Base-by-base conservation (phyloP, 2,329 filamentous ascomycete genomes). In the Neopestalotiopsis sp. region DNA sequence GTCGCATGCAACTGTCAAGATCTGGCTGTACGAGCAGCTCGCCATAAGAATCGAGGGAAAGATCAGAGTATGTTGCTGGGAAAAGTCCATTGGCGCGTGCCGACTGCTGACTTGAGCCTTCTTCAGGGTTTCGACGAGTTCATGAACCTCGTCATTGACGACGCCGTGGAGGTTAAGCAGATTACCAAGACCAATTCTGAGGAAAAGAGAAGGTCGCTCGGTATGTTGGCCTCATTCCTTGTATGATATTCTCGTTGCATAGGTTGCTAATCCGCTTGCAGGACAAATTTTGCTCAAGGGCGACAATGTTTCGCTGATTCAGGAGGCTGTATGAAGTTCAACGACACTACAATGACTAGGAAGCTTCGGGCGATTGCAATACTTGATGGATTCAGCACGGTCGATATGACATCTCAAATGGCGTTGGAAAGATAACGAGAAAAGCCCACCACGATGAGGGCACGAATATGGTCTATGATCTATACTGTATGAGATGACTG, bases 21-120 rank as follows among this genome's bases (percentile, higher is more conserved):
- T 99, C 78, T 99, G 96, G 96, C 86, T 99, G 57, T 98, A 97
- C 81, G 96, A 99, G 84, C 96, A 99, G 86, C 86, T 98, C 67
- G 91, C 91, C 14, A 95, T 97, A 78, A 89, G 96, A 70, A 98
- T 99, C 78, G 95, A 98, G 84, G 96, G 96, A 71, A 97, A 95
- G 84, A 97, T 99, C 74, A 90, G 96, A 77, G 95, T 97, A 81
- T 72, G 91, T 81, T 30, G 30, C 9, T 57, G n/a, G 24, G 32
- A 45, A 34, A 4, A 30, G 10, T 20, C 40, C 12, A 12, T 20
- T 1, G 3, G 10, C 34, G 30, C 38, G 32, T 20, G 56, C 24
- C 32, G 14, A 24, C 30, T 12, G 30, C 13, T 65, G 58, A 30
- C 24, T 60, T 32, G 40, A 59, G 68, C 34, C 24, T 28, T 67